phyloP scores from a whole-genome alignment of 2,329 filamentous ascomycete species.

The Claviceps purpurea region DNA sequence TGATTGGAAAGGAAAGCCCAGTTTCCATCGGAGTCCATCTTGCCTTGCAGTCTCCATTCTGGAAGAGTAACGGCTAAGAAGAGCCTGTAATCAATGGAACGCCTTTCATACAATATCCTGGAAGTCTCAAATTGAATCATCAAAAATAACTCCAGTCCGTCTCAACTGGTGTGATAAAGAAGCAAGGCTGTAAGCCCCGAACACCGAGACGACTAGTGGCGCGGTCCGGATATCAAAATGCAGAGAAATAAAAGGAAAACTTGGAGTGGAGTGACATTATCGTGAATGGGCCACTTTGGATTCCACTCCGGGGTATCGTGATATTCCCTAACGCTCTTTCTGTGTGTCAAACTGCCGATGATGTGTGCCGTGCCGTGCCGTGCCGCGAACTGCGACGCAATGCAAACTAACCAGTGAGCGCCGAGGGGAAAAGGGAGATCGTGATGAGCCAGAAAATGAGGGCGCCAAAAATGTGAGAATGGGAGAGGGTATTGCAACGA shows the following conservation, averaged over 20 bases:
- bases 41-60: not conserved
- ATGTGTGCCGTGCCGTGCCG: constrained; percentile 14
- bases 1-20: not conserved
- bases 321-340: constrained; percentile 20
- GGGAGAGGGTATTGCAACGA: not conserved
- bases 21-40: not conserved
- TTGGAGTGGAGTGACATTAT: constrained; percentile 25
- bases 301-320: constrained; percentile 29
- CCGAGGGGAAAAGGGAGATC: not conserved
- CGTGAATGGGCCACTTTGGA: constrained; percentile 17
- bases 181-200: not conserved
- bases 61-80: not conserved
- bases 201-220: not conserved
- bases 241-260: not conserved
- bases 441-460: constrained; percentile 3
- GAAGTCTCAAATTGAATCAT: constrained; percentile 1
- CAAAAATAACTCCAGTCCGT: not conserved
- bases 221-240: not conserved
- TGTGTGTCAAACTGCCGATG: constrained; percentile 17
- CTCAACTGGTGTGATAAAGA: not conserved
- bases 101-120: constrained; percentile 7
- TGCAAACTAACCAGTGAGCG: constrained; percentile 1
- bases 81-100: not conserved
- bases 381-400: constrained; percentile 4
- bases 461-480: not conserved